phyloP scores from a whole-genome alignment of 345 rosid species.

The Corchorus capsularis region DNA sequence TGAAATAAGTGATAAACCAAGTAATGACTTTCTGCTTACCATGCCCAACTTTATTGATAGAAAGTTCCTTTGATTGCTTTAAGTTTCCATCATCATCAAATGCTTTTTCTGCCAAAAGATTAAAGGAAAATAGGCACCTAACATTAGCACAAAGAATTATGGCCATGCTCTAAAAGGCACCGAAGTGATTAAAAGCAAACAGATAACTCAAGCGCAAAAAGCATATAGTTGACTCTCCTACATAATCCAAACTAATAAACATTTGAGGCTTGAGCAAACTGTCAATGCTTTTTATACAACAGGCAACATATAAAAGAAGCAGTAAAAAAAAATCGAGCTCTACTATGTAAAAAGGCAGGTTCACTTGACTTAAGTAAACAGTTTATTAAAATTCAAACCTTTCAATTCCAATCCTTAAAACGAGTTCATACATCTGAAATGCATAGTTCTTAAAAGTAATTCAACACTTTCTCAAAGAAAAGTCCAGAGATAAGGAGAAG shows the following conservation, averaged over 20 bases:
- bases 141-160: neutral
- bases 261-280: neutral
- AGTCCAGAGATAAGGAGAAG: neutral
- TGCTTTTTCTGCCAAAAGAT: slow-evolving; percentile 70
- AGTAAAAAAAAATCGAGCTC: neutral
- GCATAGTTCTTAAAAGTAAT: neutral
- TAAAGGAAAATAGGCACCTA: neutral
- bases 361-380: neutral
- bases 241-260: neutral
- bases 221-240: neutral
- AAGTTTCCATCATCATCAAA: slow-evolving; percentile 75
- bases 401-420: neutral
- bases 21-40: slow-evolving; percentile 41
- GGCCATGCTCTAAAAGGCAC: neutral
- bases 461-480: neutral
- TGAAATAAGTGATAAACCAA: slow-evolving; percentile 5
- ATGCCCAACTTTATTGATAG: slow-evolving; percentile 96
- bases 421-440: neutral
- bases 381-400: slow-evolving; percentile 1
- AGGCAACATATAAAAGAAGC: slow-evolving; percentile 4
- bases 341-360: neutral
- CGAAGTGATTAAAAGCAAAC: neutral
- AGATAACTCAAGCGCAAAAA: neutral
- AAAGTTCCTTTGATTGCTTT: slow-evolving; percentile 80
- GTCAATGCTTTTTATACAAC: neutral